Evolutionary conservation across 306 rosid species (phyloP).

Genomic region (Alnus glutinosa): DNA sequence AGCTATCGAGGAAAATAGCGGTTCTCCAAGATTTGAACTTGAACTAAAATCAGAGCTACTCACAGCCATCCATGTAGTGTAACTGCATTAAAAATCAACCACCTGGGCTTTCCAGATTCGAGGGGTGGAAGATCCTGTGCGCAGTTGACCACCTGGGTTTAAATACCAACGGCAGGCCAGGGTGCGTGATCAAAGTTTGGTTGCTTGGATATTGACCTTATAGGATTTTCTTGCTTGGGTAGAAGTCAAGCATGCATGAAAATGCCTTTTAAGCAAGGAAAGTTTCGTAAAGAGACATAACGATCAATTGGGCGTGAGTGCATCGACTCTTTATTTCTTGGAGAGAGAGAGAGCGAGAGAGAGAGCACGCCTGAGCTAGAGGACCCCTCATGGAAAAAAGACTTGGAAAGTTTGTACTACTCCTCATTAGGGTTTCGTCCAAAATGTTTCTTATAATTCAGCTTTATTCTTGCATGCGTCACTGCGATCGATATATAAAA

Average conservation of each 20-base stretch:
- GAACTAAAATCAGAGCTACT: neutral
- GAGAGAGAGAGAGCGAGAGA: slow-evolving; percentile 21
- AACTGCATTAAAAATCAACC: neutral
- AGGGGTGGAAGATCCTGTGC: neutral
- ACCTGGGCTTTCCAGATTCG: neutral
- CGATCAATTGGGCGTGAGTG: slow-evolving; percentile 65
- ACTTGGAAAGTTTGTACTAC: slow-evolving; percentile 13
- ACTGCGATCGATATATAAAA: slow-evolving; percentile 6
- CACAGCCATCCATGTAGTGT: too few species aligned
- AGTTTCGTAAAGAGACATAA: slow-evolving; percentile 43
- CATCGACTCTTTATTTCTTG: slow-evolving; percentile 27
- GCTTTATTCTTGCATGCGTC: slow-evolving; percentile 13
- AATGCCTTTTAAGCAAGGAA: slow-evolving; percentile 57
- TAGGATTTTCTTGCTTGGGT: slow-evolving; percentile 41
- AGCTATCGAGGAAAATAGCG: neutral
- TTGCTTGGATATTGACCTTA: slow-evolving; percentile 25
- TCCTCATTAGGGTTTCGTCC: slow-evolving; percentile 3
- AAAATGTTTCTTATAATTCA: neutral
- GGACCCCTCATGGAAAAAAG: slow-evolving; percentile 4
- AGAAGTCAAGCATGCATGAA: slow-evolving; percentile 42
- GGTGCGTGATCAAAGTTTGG: neutral
- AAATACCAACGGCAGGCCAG: neutral
- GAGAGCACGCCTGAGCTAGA: slow-evolving; percentile 29
- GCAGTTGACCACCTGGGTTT: neutral
- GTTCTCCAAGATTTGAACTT: neutral